Evolutionary conservation across 2,329 filamentous ascomycete genomes (phyloP).

Genomic region (Fusarium sp.): DNA sequence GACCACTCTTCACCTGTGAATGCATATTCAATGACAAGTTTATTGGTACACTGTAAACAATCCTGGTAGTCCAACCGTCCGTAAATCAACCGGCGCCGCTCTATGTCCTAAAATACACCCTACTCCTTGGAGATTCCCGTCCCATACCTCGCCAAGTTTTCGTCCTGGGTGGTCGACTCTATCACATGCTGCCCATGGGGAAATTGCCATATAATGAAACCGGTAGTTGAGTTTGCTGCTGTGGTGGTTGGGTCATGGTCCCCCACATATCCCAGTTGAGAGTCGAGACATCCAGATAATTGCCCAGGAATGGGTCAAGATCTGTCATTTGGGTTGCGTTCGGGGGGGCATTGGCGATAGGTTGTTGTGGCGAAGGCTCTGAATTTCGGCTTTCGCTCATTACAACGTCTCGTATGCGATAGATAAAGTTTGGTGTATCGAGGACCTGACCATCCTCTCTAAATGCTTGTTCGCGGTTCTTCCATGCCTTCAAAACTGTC

Average conservation of each 20-base stretch:
- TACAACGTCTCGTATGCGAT: conserved; percentile 57
- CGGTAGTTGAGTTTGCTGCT: conserved; percentile 45
- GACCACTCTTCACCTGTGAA: not conserved
- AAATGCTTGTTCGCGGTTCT: conserved; percentile 59
- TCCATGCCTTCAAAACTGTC: conserved; percentile 65
- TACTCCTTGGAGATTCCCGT: conserved; percentile 40
- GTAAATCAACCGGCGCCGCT: conserved; percentile 35
- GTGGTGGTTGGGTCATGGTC: conserved; percentile 42
- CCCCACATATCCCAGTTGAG: conserved; percentile 63
- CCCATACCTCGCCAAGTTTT: conserved; percentile 19
- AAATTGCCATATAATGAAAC: conserved; percentile 51
- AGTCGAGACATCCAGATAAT: conserved; percentile 57
- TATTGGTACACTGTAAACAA: conserved; percentile 25
- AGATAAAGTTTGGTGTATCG: conserved; percentile 60
- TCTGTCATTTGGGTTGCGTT: conserved; percentile 45
- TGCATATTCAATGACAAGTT: not conserved
- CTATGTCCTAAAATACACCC: conserved; percentile 37
- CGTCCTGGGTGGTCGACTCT: not conserved
- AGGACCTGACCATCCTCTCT: conserved; percentile 53
- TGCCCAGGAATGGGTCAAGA: conserved; percentile 59
- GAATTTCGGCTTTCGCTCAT: conserved; percentile 54
- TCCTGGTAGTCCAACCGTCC: conserved; percentile 19
- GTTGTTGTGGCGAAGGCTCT: conserved; percentile 42
- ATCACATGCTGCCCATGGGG: conserved; percentile 45
- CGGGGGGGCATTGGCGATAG: conserved; percentile 46